Evolutionary conservation across 805 yeast genomes (phyloP).

Genomic region (Cyberlindnera xishuangbannaensis): DNA sequence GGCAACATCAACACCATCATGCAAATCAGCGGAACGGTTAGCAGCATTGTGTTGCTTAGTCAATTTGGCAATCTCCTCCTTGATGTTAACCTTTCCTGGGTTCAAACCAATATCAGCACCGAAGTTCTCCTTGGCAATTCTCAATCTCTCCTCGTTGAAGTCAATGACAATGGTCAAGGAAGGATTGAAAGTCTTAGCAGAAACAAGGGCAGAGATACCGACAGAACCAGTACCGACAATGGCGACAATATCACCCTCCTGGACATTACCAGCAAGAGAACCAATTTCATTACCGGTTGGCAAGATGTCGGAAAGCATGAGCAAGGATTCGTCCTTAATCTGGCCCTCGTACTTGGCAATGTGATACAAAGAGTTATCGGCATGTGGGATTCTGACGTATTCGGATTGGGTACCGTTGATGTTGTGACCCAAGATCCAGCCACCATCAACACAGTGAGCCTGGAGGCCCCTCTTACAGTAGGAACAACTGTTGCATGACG

Average conservation of each 20-base stretch:
- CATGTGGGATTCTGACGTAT: slow-evolving; percentile 49
- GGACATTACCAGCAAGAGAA: slow-evolving; percentile 47
- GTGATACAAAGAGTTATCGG: slow-evolving; percentile 33
- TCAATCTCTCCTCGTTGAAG: slow-evolving; percentile 51
- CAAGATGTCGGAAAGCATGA: slow-evolving; percentile 58
- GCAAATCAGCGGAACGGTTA: slow-evolving; percentile 26
- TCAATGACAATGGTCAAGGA: slow-evolving; percentile 51
- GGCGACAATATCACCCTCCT: slow-evolving; percentile 52
- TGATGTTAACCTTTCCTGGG: slow-evolving; percentile 39
- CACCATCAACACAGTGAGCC: slow-evolving; percentile 54
- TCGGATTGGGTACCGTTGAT: slow-evolving; percentile 70
- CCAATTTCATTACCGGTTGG: slow-evolving; percentile 69
- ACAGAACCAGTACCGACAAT: slow-evolving; percentile 68
- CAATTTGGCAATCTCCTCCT: slow-evolving; percentile 32
- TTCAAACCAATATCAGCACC: slow-evolving; percentile 58
- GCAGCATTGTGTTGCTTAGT: slow-evolving; percentile 22
- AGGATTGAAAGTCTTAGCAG: slow-evolving; percentile 51
- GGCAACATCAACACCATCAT: slow-evolving; percentile 54
- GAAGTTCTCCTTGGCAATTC: slow-evolving; percentile 46
- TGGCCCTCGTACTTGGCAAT: slow-evolving; percentile 29
- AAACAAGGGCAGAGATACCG: slow-evolving; percentile 56
- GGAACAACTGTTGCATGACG: slow-evolving; percentile 53
- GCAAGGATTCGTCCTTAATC: slow-evolving; percentile 43
- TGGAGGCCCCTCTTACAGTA: slow-evolving; percentile 52
- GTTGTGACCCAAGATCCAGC: slow-evolving; percentile 48